Base-by-base conservation (phyloP, 192 early-diverging fungal genomes). In the Backusella circina region DNA sequence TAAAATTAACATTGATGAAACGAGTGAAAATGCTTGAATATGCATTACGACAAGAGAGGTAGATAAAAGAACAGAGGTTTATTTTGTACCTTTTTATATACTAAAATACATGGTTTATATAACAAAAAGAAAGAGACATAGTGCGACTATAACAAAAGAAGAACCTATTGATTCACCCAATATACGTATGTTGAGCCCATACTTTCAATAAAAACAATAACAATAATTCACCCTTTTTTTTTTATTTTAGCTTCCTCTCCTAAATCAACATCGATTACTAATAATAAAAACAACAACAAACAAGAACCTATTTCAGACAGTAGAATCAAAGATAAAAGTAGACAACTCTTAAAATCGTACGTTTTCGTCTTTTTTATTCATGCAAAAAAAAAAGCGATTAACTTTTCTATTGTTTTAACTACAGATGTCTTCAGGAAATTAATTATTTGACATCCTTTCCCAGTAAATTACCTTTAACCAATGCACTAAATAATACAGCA, bases 21-120 rank as follows among this genome's bases (percentile, higher is more conserved):
- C 84, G 94, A 18, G 87, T 94, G 31, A 95, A 94, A 80, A 95
- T 96, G 95, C 85, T 96, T 10, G 94, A 96, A 79, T 94, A 87
- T 83, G 91, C 92, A 13, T 73, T 96, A 72, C 71, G 87, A 69
- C 88, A 91, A 70, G 93, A 95, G 78, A 88, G 94, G 93, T 93
- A 85, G 31, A 41, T n/a, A n/a, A n/a, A n/a, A n/a, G n/a, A n/a
- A n/a, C n/a, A n/a, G n/a, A 33, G 28, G 28, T 26, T 36, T 9
- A 36, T 18, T n/a, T n/a, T n/a, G n/a, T n/a, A n/a, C n/a, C 16
- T 35, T 18, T 33, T 16, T 67, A 16, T 5, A 31, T 69, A 47
- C 41, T 50, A 39, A 50, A 54, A 26, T 28, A 61, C 8, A 61
- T 1, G 13, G 4, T 28, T 1, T 61, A 61, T 26, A n/a, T n/a